phyloP scores from a whole-genome alignment of 441 rosid genomes.

The Isatis lusitanica region DNA sequence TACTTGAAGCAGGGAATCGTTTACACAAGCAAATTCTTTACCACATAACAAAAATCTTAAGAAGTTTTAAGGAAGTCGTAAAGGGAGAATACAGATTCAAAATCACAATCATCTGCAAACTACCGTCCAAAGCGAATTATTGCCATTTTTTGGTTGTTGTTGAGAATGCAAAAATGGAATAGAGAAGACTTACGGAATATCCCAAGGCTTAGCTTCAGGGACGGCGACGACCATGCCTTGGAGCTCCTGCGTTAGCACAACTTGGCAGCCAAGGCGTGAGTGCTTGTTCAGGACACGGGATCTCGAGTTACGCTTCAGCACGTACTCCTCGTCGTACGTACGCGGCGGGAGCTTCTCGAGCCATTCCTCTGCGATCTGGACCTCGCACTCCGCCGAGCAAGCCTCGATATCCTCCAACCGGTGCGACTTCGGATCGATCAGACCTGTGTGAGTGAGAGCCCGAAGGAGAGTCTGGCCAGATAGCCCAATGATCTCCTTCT shows the following conservation, averaged over 20 bases:
- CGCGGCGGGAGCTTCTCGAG: conserved; percentile 75
- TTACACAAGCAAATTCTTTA: conserved; percentile 27
- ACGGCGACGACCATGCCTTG: conserved; percentile 97
- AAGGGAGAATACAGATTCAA: conserved; percentile 22
- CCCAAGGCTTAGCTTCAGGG: conserved; percentile 97
- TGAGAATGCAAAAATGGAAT: conserved; percentile 16
- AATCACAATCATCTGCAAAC: conserved; percentile 21
- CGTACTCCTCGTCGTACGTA: conserved; percentile 86
- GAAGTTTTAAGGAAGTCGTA: neutral
- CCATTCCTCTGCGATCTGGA: conserved; percentile 94
- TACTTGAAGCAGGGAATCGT: conserved; percentile 18
- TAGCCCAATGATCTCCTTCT: conserved; percentile 70
- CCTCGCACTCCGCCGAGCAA: conserved; percentile 96
- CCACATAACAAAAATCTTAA: conserved; percentile 21
- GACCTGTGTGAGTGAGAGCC: conserved; percentile 60
- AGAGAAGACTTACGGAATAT: conserved; percentile 59
- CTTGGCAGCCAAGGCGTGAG: conserved; percentile 87
- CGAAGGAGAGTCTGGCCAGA: conserved; percentile 84
- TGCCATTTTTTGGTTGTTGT: neutral
- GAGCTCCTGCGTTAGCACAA: conserved; percentile 67
- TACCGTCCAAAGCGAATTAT: conserved; percentile 30
- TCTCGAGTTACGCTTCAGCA: conserved; percentile 74
- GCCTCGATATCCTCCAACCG: conserved; percentile 91
- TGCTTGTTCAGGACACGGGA: conserved; percentile 85
- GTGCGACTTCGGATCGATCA: conserved; percentile 88